Percentiles rank a stretch among this genome's conserved stretches.
Conservation (phyloP, 2,329 filamentous ascomycete species). For the Botrytis squamosa region DNA sequence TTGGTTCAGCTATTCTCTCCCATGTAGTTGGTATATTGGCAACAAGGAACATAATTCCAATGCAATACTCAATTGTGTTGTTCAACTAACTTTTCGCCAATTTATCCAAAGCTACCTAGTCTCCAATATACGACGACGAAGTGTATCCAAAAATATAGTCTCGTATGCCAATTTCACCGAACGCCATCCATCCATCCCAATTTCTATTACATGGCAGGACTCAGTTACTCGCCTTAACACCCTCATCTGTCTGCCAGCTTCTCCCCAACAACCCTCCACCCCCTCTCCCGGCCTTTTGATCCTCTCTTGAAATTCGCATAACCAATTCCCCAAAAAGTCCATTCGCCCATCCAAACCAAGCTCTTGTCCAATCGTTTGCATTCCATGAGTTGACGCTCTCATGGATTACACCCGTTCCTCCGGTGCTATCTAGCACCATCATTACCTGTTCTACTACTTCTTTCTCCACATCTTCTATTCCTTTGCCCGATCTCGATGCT, state of each 20-base stretch:
- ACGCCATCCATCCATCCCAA: background rate
- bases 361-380: conserved; percentile 43
- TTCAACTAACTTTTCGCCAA: background rate
- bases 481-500: conserved; percentile 13
- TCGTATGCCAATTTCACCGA: background rate
- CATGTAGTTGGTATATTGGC: background rate
- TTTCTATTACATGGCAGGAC: background rate
- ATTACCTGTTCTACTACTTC: conserved; percentile 37
- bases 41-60: background rate
- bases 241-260: conserved; percentile 12
- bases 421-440: conserved; percentile 32
- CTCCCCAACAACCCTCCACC: conserved; percentile 12
- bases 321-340: conserved; percentile 21
- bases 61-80: background rate
- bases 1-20: background rate
- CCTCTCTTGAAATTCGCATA: conserved; percentile 13
- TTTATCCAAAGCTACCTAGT: background rate
- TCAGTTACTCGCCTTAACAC: background rate
- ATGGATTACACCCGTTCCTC: conserved; percentile 46
- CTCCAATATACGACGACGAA: background rate
- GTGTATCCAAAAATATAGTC: background rate
- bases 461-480: conserved; percentile 22
- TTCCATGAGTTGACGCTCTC: conserved; percentile 48
- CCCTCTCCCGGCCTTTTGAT: conserved; percentile 2
- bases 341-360: conserved; percentile 79